phyloP scores from a whole-genome alignment of 1,284 basidiomycete genomes.

The Albatrellus sp. region DNA sequence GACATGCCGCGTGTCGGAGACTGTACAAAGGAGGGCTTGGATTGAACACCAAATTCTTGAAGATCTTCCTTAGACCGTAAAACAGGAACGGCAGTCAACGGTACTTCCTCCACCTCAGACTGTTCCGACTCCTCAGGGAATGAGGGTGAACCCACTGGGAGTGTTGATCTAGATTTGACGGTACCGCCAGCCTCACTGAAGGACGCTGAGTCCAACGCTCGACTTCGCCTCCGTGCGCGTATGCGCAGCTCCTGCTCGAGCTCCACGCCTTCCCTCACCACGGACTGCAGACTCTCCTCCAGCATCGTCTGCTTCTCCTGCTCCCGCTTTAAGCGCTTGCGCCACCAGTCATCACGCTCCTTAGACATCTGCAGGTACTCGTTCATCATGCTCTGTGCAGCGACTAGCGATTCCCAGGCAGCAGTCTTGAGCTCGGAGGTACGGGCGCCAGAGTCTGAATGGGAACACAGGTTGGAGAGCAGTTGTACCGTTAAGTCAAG shows the following conservation, averaged over 20 bases:
- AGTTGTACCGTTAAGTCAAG: conserved; percentile 70
- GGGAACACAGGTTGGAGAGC: conserved; percentile 35
- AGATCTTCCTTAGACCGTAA: too few species aligned
- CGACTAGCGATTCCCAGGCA: conserved; percentile 49
- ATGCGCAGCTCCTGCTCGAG: conserved; percentile 72
- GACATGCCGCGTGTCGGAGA: neutral
- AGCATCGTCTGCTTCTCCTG: conserved; percentile 69
- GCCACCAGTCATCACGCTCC: conserved; percentile 80
- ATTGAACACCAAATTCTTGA: too few species aligned
- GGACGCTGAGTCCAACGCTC: conserved; percentile 26
- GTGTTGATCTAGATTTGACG: conserved; percentile 13
- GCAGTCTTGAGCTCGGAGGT: conserved; percentile 42
- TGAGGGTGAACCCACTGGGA: conserved; percentile 5
- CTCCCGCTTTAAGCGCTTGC: conserved; percentile 50
- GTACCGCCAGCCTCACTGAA: conserved; percentile 16
- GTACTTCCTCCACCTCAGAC: conserved; percentile 1
- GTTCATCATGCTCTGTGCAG: conserved; percentile 46
- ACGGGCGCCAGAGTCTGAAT: conserved; percentile 22
- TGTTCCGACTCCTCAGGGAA: conserved; percentile 1
- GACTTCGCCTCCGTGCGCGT: conserved; percentile 46
- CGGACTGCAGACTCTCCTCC: conserved; percentile 85
- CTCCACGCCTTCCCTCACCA: conserved; percentile 79
- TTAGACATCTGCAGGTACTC: conserved; percentile 67
- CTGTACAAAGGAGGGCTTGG: neutral
- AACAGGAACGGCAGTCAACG: neutral